Percentiles rank a stretch among this genome's conserved stretches.
These are phyloP conservation scores for Fusarium palustre DNA, from an alignment of 2,329 filamentous ascomycete genomes.

Conservation along the genomic window DNA sequence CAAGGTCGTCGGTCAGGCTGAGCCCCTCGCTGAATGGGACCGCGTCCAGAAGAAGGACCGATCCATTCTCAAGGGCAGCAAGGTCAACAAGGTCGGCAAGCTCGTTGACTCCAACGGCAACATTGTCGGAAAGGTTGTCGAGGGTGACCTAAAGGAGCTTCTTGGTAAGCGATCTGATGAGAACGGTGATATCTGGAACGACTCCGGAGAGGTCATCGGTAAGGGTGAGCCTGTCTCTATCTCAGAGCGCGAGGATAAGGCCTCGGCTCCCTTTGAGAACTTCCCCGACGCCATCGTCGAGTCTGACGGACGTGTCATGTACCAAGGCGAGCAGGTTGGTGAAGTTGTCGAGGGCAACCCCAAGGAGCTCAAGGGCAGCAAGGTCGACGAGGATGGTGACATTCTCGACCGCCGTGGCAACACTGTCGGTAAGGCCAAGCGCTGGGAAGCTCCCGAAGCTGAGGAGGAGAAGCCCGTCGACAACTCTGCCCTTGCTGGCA, in stretches of 20 bases:
- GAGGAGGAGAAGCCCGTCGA: slow-evolving; percentile 67
- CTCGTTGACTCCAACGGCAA: slow-evolving; percentile 65
- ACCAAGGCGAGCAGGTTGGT: slow-evolving; percentile 67
- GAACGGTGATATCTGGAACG: slow-evolving; percentile 77
- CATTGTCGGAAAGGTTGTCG: slow-evolving; percentile 70
- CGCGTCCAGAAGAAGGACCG: slow-evolving; percentile 57
- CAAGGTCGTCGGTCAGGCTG: slow-evolving; percentile 73
- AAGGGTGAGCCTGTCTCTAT: slow-evolving; percentile 70
- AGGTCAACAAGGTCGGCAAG: slow-evolving; percentile 70
- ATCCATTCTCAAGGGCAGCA: slow-evolving; percentile 63
- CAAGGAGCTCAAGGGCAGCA: slow-evolving; percentile 72
- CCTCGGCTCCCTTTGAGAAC: slow-evolving; percentile 67
- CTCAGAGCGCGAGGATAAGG: slow-evolving; percentile 62
- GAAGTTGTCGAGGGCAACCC: slow-evolving; percentile 72
- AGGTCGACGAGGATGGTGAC: slow-evolving; percentile 76
- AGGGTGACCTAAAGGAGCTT: slow-evolving; percentile 73
- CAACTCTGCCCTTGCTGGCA: slow-evolving; percentile 73
- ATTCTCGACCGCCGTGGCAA: slow-evolving; percentile 76
- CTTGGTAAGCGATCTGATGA: slow-evolving; percentile 73
- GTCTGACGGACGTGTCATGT: slow-evolving; percentile 64
- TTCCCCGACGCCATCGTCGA: slow-evolving; percentile 67
- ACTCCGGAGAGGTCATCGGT: slow-evolving; percentile 75
- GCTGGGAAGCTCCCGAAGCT: slow-evolving; percentile 67
- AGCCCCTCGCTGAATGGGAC: slow-evolving; percentile 69
- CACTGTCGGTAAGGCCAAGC: slow-evolving; percentile 73